Base-by-base conservation (phyloP, 148 eudicot genomes). In the Silene conica region DNA sequence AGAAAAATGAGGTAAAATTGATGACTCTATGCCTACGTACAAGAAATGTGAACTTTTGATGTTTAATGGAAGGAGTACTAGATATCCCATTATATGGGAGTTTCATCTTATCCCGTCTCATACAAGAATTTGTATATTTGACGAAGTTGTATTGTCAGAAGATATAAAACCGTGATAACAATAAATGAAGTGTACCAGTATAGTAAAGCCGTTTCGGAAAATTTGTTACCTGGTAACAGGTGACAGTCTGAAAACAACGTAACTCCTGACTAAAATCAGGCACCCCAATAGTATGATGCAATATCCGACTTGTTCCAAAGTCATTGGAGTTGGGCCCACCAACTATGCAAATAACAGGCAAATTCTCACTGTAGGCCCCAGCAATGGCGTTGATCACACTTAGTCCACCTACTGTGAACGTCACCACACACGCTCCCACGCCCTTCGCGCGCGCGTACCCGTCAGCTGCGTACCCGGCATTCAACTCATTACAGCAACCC, bases 311-410 rank as follows among this genome's bases (percentile, higher is more conserved):
- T 2, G 89, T 86, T 4, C 96, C 96, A 61, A 84, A 91, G 58
- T 91, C 96, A 67, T 91, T 91, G 19, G 93, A 89, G 52, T 91
- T 91, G n/a, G 96, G 93, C 11, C 96, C 96, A 45, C 96, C 93
- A 16, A 83, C 96, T 0, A 91, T 83, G 75, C 96, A 91, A 20
- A 91, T 83, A n/a, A 91, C 84, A 8, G 96, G 93, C 65, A 91
- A 66, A 43, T 89, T 91, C 90, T 91, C 93, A 76, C 96, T 91
- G 64, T 83, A 87, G 26, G 96, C 93, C 5, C 96, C 93, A 22
- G 90, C 96, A 34, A 91, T 89, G 1, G 95, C 95, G 45, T 90
- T 90, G 16, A 90, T 62, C 9, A 90, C 86, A 63, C 95, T 88
- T 5, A 89, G 69, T 43, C 96, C 96, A 56, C 96, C 96, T 5